A percentile compares a stretch with the other conserved stretches of the same genome.
Conservation (phyloP, 192 early-diverging fungal genomes). For the Coemansia umbellata region DNA sequence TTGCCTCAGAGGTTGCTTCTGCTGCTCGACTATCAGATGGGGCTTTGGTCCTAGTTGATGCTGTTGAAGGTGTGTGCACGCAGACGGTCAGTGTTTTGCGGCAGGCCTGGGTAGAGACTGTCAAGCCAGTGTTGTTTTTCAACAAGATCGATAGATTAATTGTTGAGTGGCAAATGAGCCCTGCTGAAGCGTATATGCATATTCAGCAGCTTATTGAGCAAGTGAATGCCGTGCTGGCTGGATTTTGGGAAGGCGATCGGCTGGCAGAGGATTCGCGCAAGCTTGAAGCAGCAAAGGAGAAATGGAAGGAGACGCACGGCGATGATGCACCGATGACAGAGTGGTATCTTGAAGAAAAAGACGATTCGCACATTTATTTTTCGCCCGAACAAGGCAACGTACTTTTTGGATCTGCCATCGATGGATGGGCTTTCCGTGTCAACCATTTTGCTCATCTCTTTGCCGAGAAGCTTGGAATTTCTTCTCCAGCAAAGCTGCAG, state of each 20-base stretch:
- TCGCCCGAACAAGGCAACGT: constrained; percentile 94
- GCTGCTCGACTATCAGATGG: constrained; percentile 96
- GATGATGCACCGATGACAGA: constrained; percentile 57
- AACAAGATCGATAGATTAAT: constrained; percentile 98
- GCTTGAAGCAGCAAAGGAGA: constrained; percentile 64
- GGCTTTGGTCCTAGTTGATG: constrained; percentile 92
- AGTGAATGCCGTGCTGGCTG: constrained; percentile 94
- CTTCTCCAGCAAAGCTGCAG: constrained; percentile 54
- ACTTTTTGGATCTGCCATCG: constrained; percentile 90
- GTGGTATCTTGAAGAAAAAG: constrained; percentile 84
- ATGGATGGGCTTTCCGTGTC: constrained; percentile 97
- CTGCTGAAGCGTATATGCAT: constrained; percentile 88
- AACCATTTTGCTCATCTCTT: constrained; percentile 93
- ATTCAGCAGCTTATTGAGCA: constrained; percentile 94
- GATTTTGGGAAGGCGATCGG: constrained; percentile 86
- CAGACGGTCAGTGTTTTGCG: constrained; percentile 95
- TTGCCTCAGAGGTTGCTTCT: constrained; percentile 98
- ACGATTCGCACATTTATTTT: constrained; percentile 95
- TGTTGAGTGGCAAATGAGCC: constrained; percentile 87
- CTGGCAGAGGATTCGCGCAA: constrained; percentile 69
- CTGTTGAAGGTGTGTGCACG: constrained; percentile 98
- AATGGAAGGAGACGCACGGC: constrained; percentile 52
- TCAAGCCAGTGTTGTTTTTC: constrained; percentile 88
- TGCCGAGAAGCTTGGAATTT: constrained; percentile 69
- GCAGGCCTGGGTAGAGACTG: constrained; percentile 91